Conservation (phyloP, 139 green algal species). For the Asterochloris sp. region DNA sequence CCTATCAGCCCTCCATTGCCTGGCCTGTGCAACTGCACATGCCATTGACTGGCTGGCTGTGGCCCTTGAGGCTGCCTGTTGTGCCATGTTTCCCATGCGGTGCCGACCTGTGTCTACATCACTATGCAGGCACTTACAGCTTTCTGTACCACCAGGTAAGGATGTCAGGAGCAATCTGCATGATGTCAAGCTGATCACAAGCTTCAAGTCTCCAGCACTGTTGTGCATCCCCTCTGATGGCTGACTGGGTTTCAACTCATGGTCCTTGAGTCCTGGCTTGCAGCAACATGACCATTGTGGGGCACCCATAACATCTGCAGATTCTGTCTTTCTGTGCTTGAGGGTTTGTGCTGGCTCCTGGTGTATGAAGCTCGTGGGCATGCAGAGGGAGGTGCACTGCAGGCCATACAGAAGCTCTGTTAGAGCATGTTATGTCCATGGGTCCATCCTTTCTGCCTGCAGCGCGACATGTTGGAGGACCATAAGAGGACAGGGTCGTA, state of each 20-base stretch:
- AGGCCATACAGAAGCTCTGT: not conserved
- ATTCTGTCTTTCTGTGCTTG: not conserved
- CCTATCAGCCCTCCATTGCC: no score
- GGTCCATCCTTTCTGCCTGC: not conserved
- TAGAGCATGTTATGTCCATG: not conserved
- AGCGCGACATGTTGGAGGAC: slow-evolving; percentile 99
- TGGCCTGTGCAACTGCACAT: no score
- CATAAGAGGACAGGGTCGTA: slow-evolving; percentile 95
- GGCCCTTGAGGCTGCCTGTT: no score
- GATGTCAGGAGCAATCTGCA: not conserved
- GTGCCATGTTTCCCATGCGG: no score
- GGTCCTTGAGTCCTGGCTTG: no score
- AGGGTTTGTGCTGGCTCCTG: not conserved
- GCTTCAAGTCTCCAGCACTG: not conserved
- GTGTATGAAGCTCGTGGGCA: not conserved
- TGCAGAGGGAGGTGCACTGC: not conserved
- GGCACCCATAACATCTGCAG: not conserved
- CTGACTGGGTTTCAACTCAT: no score
- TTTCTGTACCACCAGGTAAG: slow-evolving; percentile 93
- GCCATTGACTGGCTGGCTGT: no score
- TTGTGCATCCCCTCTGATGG: not conserved
- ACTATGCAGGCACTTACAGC: slow-evolving; percentile 46
- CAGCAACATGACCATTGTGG: not conserved
- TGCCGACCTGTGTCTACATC: no score
- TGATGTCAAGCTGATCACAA: not conserved